These are phyloP conservation scores for Candida sanyaensis DNA, from an alignment of 1,139 yeast species.

Conservation along the genomic window DNA sequence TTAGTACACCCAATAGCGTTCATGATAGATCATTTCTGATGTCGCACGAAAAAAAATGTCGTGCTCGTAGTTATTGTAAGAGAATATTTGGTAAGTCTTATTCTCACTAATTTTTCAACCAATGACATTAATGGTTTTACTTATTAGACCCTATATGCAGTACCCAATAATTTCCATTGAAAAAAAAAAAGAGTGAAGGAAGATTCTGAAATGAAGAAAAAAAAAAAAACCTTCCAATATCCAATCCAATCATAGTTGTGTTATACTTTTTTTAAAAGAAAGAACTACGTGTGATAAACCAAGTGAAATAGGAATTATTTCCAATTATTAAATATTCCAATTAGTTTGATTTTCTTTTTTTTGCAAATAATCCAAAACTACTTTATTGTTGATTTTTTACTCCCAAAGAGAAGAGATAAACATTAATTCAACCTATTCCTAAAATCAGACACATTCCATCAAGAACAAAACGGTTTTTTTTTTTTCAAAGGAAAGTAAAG, in stretches of 20 bases:
- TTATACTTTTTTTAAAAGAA: neutral
- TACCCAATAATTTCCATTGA: conserved; percentile 8
- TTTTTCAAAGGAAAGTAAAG: neutral
- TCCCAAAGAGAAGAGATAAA: neutral
- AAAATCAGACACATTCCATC: neutral
- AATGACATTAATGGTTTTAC: conserved; percentile 9
- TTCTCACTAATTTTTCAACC: conserved; percentile 4
- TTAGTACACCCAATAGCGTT: no score
- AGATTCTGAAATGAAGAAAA: neutral
- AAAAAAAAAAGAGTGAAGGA: conserved; percentile 7
- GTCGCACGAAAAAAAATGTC: neutral
- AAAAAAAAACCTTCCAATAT: neutral
- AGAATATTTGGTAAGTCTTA: no score
- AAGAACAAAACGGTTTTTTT: neutral
- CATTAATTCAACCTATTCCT: neutral
- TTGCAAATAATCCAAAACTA: neutral
- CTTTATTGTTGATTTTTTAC: neutral
- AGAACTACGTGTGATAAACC: neutral
- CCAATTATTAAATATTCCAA: conserved; percentile 2
- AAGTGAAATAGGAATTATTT: conserved; percentile 3
- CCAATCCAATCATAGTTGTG: neutral
- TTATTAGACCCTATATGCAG: conserved; percentile 7
- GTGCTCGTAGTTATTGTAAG: no score
- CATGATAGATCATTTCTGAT: no score
- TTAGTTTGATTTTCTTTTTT: conserved; percentile 3